Percentiles rank a stretch among this genome's conserved stretches.
These are phyloP conservation scores for Aplosporella prunicola DNA, from an alignment of 2,329 filamentous ascomycete genomes.

Conservation along the genomic window DNA sequence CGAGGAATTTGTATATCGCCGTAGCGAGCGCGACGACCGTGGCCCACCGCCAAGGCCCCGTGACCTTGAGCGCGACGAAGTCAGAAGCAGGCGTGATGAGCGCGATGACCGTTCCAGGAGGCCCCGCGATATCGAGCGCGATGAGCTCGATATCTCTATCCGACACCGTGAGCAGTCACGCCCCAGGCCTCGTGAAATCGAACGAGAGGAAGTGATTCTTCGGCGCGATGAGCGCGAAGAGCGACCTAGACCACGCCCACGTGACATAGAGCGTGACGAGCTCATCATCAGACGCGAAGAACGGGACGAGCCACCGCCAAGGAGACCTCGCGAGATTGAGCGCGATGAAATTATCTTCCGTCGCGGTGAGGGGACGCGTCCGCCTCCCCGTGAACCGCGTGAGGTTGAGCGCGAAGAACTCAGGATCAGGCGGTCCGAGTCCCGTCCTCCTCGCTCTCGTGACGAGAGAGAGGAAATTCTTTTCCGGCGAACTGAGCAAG, in stretches of 20 bases:
- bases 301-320: conserved; percentile 21
- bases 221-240: conserved; percentile 31
- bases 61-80: conserved; percentile 25
- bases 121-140: conserved; percentile 18
- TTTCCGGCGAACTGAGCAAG: conserved; percentile 18
- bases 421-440: conserved; percentile 26
- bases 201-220: conserved; percentile 36
- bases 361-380: conserved; percentile 29
- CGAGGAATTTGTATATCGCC: conserved; percentile 30
- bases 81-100: conserved; percentile 18
- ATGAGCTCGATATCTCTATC: conserved; percentile 14
- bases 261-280: conserved; percentile 14
- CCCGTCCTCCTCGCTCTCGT: conserved; percentile 12
- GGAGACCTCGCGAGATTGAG: conserved; percentile 20
- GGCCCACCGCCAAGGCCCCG: conserved; percentile 16
- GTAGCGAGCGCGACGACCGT: conserved; percentile 24
- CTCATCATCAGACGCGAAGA: conserved; percentile 6
- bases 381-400: conserved; percentile 25
- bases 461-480: conserved; percentile 24
- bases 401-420: conserved; percentile 33
- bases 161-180: conserved; percentile 15
- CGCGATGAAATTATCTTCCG: conserved; percentile 36
- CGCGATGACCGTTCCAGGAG: conserved; percentile 13
- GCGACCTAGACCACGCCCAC: conserved; percentile 14
- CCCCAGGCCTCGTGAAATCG: conserved; percentile 21